phyloP scores from a whole-genome alignment of 2,329 filamentous ascomycete species.

The Sordariomycetes sp. region DNA sequence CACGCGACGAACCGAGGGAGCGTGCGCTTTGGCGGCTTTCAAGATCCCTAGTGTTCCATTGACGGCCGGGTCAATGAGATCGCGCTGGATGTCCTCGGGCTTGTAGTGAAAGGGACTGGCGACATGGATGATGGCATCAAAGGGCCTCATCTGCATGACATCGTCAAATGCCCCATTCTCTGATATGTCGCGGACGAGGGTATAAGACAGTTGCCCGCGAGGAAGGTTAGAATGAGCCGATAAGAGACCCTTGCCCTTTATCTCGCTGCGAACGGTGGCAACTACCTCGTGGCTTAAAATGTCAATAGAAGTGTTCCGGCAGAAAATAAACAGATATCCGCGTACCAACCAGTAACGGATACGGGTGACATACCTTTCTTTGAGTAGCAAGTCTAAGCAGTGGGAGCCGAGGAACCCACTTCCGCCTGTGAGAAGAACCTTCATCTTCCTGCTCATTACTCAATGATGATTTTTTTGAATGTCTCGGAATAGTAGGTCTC shows the following conservation, averaged over 20 bases:
- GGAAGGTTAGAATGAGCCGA: background rate
- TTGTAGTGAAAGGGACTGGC: background rate
- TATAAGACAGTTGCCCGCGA: background rate
- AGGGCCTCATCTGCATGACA: background rate
- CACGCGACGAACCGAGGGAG: constrained; percentile 57
- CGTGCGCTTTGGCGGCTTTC: constrained; percentile 50
- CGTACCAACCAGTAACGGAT: background rate
- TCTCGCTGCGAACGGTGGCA: background rate
- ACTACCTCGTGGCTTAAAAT: background rate
- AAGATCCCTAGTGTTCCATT: constrained; percentile 58
- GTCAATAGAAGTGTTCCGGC: background rate
- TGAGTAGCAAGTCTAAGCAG: background rate
- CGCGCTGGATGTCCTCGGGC: constrained; percentile 33
- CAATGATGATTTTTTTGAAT: too few relatives aligned
- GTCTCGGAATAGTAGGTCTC: background rate
- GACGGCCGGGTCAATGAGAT: constrained; percentile 47
- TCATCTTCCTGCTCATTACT: background rate
- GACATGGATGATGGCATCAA: background rate
- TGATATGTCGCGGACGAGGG: background rate
- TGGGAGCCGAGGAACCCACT: background rate
- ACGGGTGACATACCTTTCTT: background rate
- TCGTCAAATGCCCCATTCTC: background rate
- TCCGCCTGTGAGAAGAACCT: background rate
- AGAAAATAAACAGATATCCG: background rate
- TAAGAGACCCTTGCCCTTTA: background rate